These are phyloP conservation scores for Pseudohyphozyma bogoriensis DNA, from an alignment of 768 basidiomycete species.

Conservation along the genomic window DNA sequence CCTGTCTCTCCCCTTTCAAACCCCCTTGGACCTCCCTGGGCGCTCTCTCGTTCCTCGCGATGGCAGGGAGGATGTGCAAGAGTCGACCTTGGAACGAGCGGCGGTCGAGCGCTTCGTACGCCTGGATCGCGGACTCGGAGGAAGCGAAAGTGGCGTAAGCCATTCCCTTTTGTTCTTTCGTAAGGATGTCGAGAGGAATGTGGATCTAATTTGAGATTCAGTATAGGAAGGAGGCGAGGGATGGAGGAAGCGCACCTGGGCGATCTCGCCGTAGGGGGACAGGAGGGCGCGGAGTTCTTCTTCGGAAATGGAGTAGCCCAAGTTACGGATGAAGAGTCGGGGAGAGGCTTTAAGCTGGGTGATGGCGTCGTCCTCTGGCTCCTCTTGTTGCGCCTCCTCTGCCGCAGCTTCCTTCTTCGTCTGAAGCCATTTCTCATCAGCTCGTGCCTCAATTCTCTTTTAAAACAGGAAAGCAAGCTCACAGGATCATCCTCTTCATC, in stretches of 20 bases:
- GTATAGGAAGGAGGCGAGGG: neutral
- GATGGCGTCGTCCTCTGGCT: conserved; percentile 31
- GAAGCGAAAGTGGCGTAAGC: conserved; percentile 51
- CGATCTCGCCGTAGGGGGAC: conserved; percentile 56
- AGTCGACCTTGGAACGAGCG: conserved; percentile 83
- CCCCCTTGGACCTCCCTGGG: conserved; percentile 42
- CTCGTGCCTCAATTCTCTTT: no score
- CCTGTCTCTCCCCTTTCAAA: conserved; percentile 52
- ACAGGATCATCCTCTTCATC: conserved; percentile 26
- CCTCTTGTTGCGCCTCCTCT: neutral
- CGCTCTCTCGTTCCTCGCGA: conserved; percentile 38
- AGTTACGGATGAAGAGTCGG: conserved; percentile 85
- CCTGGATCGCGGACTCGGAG: conserved; percentile 50
- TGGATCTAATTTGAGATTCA: conserved; percentile 43
- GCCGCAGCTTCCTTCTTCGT: neutral
- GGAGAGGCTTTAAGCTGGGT: conserved; percentile 29
- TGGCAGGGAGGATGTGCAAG: conserved; percentile 77
- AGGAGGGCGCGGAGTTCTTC: conserved; percentile 60
- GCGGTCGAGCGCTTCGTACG: conserved; percentile 68
- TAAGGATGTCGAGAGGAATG: conserved; percentile 47
- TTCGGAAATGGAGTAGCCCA: conserved; percentile 74
- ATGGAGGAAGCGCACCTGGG: conserved; percentile 52
- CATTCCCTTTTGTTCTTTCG: conserved; percentile 51
- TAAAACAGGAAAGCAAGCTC: neutral
- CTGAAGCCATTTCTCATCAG: neutral